These are phyloP conservation scores for Pseudonitzschia multiseries DNA, from an alignment of 108 stramenopile genomes.

Conservation along the genomic window DNA sequence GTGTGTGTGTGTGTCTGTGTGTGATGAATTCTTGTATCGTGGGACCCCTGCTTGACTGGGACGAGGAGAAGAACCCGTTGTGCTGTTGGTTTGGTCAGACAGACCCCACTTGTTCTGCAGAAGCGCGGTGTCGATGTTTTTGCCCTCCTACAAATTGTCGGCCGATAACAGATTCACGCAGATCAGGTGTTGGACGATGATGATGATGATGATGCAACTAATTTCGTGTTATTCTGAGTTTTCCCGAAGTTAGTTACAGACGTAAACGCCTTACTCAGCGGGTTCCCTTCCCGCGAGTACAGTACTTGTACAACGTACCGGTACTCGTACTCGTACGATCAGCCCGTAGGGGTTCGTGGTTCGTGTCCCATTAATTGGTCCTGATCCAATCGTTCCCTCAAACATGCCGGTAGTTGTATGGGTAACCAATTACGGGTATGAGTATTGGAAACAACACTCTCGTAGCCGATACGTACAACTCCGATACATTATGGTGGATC, in stretches of 20 bases:
- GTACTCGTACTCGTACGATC: too few species aligned
- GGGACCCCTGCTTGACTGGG: neutral
- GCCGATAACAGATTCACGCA: too few species aligned
- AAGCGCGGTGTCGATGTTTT: neutral
- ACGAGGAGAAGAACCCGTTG: neutral
- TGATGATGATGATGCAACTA: neutral
- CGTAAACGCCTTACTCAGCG: conserved; percentile 6
- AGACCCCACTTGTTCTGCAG: neutral
- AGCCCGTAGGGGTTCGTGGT: too few species aligned
- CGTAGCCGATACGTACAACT: neutral
- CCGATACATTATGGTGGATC: neutral
- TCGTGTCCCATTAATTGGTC: too few species aligned
- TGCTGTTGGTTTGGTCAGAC: neutral
- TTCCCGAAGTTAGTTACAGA: neutral
- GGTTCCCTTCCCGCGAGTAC: neutral
- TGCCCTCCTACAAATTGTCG: neutral
- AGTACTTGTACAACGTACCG: too few species aligned
- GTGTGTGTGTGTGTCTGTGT: too few species aligned
- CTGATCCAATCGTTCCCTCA: too few species aligned
- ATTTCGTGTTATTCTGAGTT: neutral
- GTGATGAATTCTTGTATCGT: neutral
- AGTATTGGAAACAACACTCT: too few species aligned
- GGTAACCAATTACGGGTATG: too few species aligned
- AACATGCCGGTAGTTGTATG: too few species aligned
- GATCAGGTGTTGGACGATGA: neutral